Evolutionary conservation across 495 filamentous ascomycete species (phyloP), one percentile per base, ranked within the genome.

Genomic region (Rusavskia elegans): DNA sequence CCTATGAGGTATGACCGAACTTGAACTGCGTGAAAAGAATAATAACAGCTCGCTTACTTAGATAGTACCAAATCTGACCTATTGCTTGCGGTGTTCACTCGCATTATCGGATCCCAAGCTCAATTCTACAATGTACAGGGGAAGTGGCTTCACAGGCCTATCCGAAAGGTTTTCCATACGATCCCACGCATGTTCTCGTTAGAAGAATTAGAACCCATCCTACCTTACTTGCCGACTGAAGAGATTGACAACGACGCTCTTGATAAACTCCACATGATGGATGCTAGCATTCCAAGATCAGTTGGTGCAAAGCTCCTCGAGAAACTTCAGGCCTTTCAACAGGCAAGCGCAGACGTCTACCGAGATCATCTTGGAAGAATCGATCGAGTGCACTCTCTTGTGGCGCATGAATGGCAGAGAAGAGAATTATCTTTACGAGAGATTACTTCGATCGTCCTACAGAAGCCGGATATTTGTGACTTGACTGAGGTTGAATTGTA

Each of bases 81-180:
- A 46, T 69, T 68, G 5, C 67, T 85, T n/a, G 84, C 79, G 27
- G 73, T 93, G 27, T 89, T 82, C 59, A 69, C 90, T 13, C 78
- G 78, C 20, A 74, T 76, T 14, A 60, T 85, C 48, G 74, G 78
- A 42, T 70, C 67, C 49, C 73, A 79, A 50, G 66, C 70, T 45
- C 85, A 93, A 51, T 89, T 84, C 60, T 89, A 89, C 61, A 82
- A 80, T 0, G 71, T 72, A 45, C 69, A 74, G 29, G 88, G 88
- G 21, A 78, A 79, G 55, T 93, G 85, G 85, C 68, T 83, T n/a
- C 69, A 82, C 36, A 42, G 5, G 21, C 23, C 69, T 70, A 45
- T 57, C 54, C 2, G 55, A 63, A 6, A 57, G 66, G 40, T 59
- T 66, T 44, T 90, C 82, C 32, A 35, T 61, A 72, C 78, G 5